Conservation (phyloP, 495 filamentous ascomycete genomes). For the Darksidea phi region DNA sequence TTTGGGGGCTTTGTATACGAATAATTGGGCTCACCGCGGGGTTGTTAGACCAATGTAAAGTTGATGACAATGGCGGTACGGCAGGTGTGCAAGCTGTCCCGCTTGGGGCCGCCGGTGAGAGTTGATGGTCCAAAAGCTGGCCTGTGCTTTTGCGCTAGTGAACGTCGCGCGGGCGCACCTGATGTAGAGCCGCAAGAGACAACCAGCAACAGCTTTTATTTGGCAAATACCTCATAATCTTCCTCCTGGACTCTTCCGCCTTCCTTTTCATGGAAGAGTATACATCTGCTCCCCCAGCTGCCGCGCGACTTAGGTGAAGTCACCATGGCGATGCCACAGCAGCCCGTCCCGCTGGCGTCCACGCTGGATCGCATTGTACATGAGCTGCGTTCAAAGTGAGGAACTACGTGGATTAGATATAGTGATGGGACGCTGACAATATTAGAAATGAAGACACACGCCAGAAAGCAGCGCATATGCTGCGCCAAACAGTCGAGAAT, state of each 20-base stretch:
- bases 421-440: conserved; percentile 2
- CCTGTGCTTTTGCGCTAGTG: neutral
- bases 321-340: conserved; percentile 32
- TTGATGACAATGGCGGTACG: neutral
- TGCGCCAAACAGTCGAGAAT: conserved; percentile 36
- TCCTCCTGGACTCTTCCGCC: neutral
- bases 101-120: neutral
- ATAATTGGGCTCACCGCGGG: too few species aligned
- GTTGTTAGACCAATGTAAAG: neutral
- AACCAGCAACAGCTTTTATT: conserved; percentile 10
- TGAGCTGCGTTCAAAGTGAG: conserved; percentile 43
- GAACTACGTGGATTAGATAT: neutral
- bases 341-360: conserved; percentile 7
- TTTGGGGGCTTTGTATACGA: too few species aligned
- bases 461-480: conserved; percentile 31
- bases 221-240: neutral
- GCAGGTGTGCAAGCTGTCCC: neutral
- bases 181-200: conserved; percentile 1
- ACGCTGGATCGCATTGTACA: conserved; percentile 37
- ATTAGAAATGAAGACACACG: conserved; percentile 39
- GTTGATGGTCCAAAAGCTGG: neutral
- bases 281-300: conserved; percentile 7
- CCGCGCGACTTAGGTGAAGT: conserved; percentile 30
- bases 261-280: conserved; percentile 26
- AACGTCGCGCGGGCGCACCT: neutral